These are phyloP conservation scores for Escovopsis weberi DNA, from an alignment of 2,329 filamentous ascomycete species.

Conservation along the genomic window DNA sequence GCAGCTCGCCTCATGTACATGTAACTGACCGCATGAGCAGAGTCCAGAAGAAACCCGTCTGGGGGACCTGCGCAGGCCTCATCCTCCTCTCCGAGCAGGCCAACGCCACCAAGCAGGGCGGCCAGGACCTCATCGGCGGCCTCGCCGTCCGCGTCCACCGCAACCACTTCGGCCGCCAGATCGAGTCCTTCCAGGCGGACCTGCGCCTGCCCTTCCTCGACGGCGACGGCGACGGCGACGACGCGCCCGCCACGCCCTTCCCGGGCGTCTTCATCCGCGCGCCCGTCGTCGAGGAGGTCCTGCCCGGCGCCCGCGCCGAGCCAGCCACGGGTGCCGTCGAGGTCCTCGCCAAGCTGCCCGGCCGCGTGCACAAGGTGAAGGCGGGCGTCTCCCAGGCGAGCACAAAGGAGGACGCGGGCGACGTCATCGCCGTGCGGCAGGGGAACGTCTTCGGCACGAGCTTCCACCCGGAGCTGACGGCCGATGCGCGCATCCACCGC, in stretches of 20 bases:
- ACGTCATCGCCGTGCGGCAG: constrained; percentile 81
- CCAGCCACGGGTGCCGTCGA: constrained; percentile 19
- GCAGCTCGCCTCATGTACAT: too few species aligned
- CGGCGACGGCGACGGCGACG: constrained; percentile 12
- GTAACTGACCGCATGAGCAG: constrained; percentile 25
- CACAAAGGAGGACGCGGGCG: constrained; percentile 36
- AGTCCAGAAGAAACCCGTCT: constrained; percentile 63
- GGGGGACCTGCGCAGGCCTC: constrained; percentile 92
- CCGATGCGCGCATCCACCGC: constrained; percentile 72
- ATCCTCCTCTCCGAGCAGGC: constrained; percentile 82
- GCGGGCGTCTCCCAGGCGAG: constrained; percentile 22
- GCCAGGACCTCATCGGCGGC: constrained; percentile 86
- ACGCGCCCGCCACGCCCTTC: constrained; percentile 32
- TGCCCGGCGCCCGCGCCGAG: constrained; percentile 19
- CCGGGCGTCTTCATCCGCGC: constrained; percentile 86
- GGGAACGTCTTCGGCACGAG: constrained; percentile 89
- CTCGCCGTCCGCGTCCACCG: constrained; percentile 81
- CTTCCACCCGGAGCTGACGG: constrained; percentile 88
- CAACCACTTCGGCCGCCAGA: constrained; percentile 90
- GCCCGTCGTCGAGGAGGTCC: constrained; percentile 75
- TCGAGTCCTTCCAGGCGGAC: constrained; percentile 74
- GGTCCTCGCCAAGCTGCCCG: constrained; percentile 36
- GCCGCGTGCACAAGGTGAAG: constrained; percentile 23
- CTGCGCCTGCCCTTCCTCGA: constrained; percentile 58
- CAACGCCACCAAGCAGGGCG: constrained; percentile 76